These are phyloP conservation scores for Scheffersomyces lignosus DNA, from an alignment of 805 yeast species.

Conservation along the genomic window DNA sequence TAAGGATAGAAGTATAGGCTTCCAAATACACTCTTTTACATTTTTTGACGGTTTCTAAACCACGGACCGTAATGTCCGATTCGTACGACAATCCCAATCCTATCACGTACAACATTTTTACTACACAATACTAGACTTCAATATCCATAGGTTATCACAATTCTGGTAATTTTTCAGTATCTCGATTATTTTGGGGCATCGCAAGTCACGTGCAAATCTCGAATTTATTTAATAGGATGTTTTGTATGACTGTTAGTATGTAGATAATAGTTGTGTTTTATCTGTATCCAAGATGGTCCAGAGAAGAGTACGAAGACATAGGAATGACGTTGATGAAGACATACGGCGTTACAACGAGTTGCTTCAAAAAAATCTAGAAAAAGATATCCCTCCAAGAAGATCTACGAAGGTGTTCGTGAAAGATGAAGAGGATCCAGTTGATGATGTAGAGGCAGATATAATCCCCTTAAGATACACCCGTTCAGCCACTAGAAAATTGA, in stretches of 20 bases:
- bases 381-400: conserved; percentile 28
- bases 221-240: background rate
- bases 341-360: conserved; percentile 18
- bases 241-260: background rate
- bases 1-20: conserved; percentile 91
- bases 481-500: background rate
- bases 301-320: conserved; percentile 2
- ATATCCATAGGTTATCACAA: too few species aligned
- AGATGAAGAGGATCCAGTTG: background rate
- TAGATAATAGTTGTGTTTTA: too few species aligned
- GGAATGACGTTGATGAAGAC: conserved; percentile 17
- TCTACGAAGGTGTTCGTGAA: conserved; percentile 1
- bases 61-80: conserved; percentile 91
- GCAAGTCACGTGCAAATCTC: conserved; percentile 9
- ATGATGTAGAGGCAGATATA: background rate
- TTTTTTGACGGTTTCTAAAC: conserved; percentile 76
- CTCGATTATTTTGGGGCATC: background rate
- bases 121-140: too few species aligned
- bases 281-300: too few species aligned
- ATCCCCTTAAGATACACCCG: background rate
- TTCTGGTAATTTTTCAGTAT: background rate
- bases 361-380: conserved; percentile 15
- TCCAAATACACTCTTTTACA: conserved; percentile 93
- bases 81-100: conserved; percentile 91
- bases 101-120: conserved; percentile 81